Evolutionary conservation across 176 grass and related monocot species (phyloP).

Genomic region (Areca catechu): DNA sequence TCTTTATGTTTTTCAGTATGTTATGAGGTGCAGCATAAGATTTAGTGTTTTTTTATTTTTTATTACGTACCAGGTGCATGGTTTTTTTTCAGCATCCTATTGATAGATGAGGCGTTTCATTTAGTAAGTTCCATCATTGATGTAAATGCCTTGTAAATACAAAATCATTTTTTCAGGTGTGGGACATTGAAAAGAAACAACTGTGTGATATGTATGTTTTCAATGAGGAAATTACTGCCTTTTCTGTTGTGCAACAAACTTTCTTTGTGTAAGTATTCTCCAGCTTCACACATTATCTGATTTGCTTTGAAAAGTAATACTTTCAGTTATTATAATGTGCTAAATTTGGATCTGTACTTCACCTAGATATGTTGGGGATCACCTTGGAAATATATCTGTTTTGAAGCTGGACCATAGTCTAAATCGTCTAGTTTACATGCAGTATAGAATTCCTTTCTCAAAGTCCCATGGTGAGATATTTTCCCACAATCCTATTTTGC

Average conservation of each 20-base stretch:
- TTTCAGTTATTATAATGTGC: too few relatives aligned
- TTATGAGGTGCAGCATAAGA: too few relatives aligned
- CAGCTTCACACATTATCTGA: not conserved
- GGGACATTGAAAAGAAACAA: constrained; percentile 64
- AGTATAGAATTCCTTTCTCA: constrained; percentile 73
- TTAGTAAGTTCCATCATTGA: not conserved
- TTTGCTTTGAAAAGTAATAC: too few relatives aligned
- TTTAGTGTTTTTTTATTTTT: too few relatives aligned
- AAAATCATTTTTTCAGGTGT: constrained; percentile 33
- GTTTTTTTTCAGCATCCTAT: too few relatives aligned
- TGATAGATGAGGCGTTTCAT: too few relatives aligned
- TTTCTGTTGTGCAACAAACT: constrained; percentile 52
- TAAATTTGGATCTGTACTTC: too few relatives aligned
- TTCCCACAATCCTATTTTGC: too few relatives aligned
- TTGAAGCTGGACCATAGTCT: constrained; percentile 62
- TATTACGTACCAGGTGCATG: too few relatives aligned
- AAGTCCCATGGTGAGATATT: constrained; percentile 61
- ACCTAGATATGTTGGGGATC: constrained; percentile 65
- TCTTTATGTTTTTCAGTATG: too few relatives aligned
- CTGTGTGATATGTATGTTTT: constrained; percentile 41
- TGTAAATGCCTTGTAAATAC: constrained; percentile 6
- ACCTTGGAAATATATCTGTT: constrained; percentile 47
- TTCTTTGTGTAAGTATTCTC: constrained; percentile 45
- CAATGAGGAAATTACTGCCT: constrained; percentile 52
- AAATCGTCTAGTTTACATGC: constrained; percentile 49